phyloP scores from a whole-genome alignment of 169 alveolate species.

The Cryptosporidium meleagridis region DNA sequence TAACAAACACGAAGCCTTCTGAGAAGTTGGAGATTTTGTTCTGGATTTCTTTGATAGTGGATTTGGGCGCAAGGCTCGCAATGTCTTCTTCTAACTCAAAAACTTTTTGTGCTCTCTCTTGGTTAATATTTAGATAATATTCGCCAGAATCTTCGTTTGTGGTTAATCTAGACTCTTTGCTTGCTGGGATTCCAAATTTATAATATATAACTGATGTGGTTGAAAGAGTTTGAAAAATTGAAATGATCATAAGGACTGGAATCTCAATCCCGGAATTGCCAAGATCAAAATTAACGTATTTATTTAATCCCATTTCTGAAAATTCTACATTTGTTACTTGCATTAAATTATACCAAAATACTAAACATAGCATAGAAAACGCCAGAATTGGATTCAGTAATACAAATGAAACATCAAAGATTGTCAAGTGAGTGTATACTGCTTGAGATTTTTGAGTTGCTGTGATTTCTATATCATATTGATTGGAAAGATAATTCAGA shows the following conservation, averaged over 20 bases:
- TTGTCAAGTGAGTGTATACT: slow-evolving; percentile 12
- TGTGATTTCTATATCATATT: slow-evolving; percentile 27
- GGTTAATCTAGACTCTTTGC: not conserved
- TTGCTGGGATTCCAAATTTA: slow-evolving; percentile 32
- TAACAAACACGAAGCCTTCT: not conserved
- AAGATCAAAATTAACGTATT: not conserved
- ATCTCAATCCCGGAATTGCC: slow-evolving; percentile 21
- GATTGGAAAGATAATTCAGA: slow-evolving; percentile 10
- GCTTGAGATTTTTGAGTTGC: slow-evolving; percentile 61
- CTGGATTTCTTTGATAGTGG: not conserved
- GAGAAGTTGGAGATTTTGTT: not conserved
- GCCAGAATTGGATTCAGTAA: slow-evolving; percentile 37
- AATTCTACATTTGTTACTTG: not conserved
- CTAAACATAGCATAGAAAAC: not conserved
- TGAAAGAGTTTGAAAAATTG: slow-evolving; percentile 33
- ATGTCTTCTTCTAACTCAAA: not conserved
- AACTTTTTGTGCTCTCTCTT: slow-evolving; percentile 21
- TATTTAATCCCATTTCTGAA: not conserved
- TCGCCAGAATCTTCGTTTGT: not conserved
- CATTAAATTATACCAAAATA: not conserved
- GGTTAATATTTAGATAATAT: not conserved
- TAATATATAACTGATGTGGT: slow-evolving; percentile 11
- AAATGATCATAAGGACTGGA: not conserved
- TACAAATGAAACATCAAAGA: slow-evolving; percentile 42
- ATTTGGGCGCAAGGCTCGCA: not conserved